Percentiles rank a stretch among this genome's conserved stretches.
Evolutionary conservation across 345 rosid species (phyloP).

Genomic region (Populus pruinosa): DNA sequence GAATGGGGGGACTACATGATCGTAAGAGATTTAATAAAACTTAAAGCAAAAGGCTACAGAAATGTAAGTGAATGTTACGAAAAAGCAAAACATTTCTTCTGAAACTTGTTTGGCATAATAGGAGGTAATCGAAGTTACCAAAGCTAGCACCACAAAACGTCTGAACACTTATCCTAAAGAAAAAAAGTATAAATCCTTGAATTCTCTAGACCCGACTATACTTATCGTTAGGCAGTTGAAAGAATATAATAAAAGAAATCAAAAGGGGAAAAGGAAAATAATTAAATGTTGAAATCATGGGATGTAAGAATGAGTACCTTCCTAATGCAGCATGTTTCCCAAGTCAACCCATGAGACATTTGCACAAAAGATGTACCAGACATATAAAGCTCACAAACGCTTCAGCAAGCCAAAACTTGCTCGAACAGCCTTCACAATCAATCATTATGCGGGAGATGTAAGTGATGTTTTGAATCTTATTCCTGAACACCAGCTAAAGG

Average conservation of each 20-base stretch:
- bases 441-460: constrained; percentile 81
- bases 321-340: constrained; percentile 68
- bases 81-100: background rate
- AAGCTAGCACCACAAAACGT: too few relatives aligned
- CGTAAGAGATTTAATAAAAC: background rate
- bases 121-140: too few relatives aligned
- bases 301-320: background rate
- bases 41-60: background rate
- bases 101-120: too few relatives aligned
- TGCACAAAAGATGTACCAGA: constrained; percentile 75
- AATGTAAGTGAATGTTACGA: background rate
- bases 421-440: constrained; percentile 64
- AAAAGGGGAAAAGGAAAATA: background rate
- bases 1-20: too few relatives aligned
- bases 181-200: too few relatives aligned
- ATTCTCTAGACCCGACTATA: background rate
- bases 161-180: background rate
- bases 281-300: background rate
- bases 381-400: constrained; percentile 65
- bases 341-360: constrained; percentile 81
- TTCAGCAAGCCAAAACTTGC: constrained; percentile 76
- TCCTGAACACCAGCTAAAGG: constrained; percentile 5
- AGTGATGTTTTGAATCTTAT: constrained; percentile 11
- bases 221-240: too few relatives aligned
- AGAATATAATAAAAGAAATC: background rate